These are phyloP conservation scores for Pyricularia grisea DNA, from an alignment of 2,329 filamentous ascomycete species.

Conservation along the genomic window DNA sequence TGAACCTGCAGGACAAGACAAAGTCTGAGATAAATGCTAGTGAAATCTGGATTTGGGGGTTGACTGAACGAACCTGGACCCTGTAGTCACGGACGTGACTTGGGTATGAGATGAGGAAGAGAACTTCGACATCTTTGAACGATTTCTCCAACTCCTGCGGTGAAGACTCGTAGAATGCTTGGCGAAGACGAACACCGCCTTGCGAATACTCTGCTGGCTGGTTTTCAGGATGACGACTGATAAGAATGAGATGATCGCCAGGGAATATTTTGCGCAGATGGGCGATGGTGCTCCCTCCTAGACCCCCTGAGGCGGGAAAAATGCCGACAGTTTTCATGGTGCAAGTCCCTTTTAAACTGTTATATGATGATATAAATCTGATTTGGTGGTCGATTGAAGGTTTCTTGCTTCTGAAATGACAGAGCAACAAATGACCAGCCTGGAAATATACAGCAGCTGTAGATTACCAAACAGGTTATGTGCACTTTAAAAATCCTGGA, in stretches of 20 bases:
- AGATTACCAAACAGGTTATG: too few species aligned
- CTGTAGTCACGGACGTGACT: slow-evolving; percentile 37
- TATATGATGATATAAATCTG: background rate
- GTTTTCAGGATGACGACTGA: slow-evolving; percentile 34
- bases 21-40: background rate
- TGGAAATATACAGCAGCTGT: too few species aligned
- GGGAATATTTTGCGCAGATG: slow-evolving; percentile 35
- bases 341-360: background rate
- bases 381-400: background rate
- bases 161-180: slow-evolving; percentile 39
- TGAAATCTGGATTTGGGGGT: background rate
- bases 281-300: slow-evolving; percentile 39
- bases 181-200: slow-evolving; percentile 36
- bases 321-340: slow-evolving; percentile 28
- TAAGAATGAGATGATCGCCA: slow-evolving; percentile 34
- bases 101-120: slow-evolving; percentile 48
- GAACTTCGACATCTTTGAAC: slow-evolving; percentile 36
- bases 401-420: background rate
- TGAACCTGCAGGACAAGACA: background rate
- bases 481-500: background rate
- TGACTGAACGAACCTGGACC: slow-evolving; percentile 20
- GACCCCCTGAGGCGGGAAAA: slow-evolving; percentile 41
- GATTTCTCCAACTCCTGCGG: slow-evolving; percentile 31
- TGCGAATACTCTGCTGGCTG: slow-evolving; percentile 25
- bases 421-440: too few species aligned